Evolutionary conservation across 2,329 filamentous ascomycete species (phyloP).

Genomic region (Cladosporium sp.): DNA sequence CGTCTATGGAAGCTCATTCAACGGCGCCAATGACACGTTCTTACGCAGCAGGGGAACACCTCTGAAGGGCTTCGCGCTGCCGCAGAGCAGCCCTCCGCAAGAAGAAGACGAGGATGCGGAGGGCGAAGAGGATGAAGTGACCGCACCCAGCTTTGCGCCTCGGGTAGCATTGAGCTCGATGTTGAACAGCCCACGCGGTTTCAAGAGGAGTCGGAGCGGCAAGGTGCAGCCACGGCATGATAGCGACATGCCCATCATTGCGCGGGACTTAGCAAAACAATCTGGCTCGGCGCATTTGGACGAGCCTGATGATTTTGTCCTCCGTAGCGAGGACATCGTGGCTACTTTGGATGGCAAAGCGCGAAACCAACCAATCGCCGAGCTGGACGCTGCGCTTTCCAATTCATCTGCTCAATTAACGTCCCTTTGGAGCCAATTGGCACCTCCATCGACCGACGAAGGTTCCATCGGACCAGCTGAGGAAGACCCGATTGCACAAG

Average conservation of each 20-base stretch:
- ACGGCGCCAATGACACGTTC: conserved; percentile 25
- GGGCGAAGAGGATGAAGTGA: conserved; percentile 23
- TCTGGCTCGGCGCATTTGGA: conserved; percentile 51
- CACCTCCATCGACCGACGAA: conserved; percentile 21
- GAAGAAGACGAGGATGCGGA: conserved; percentile 29
- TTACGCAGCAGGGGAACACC: conserved; percentile 17
- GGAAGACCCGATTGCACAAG: conserved; percentile 60
- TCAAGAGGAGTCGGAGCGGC: conserved; percentile 37
- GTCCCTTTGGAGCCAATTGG: conserved; percentile 14
- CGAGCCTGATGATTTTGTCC: conserved; percentile 66
- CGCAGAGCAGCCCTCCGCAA: conserved; percentile 32
- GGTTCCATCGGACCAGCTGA: conserved; percentile 38
- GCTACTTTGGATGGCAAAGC: conserved; percentile 31
- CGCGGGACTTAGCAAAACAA: conserved; percentile 60
- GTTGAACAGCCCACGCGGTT: conserved; percentile 24
- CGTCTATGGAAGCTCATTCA: conserved; percentile 30
- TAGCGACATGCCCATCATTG: conserved; percentile 63
- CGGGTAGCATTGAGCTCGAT: conserved; percentile 15
- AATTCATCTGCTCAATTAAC: conserved; percentile 18
- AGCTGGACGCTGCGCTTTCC: conserved; percentile 26
- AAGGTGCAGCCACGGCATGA: conserved; percentile 41
- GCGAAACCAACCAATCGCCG: conserved; percentile 26
- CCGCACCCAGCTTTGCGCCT: conserved; percentile 19
- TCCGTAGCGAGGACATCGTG: conserved; percentile 68
- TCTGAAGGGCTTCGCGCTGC: conserved; percentile 30